Evolutionary conservation across 371 early-diverging fungal genomes (phyloP), one percentile per base, ranked within the genome.

Genomic region (Apophysomyces elegans): DNA sequence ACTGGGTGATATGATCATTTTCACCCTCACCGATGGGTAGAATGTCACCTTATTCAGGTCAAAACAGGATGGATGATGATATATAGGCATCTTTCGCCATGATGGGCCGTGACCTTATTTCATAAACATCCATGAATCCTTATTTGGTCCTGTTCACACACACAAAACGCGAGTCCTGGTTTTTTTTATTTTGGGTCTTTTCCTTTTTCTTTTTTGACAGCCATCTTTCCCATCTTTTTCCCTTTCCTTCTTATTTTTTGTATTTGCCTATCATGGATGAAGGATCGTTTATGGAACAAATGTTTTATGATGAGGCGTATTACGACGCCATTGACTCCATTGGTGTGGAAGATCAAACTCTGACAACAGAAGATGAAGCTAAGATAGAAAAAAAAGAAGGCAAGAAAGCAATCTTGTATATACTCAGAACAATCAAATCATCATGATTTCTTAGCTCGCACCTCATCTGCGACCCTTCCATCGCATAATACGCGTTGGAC

Each of bases 261-360:
- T 58, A 8, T 37, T 14, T 58, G 18, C 14, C 35, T 32, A 26
- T 26, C 45, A 86, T 86, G 85, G 90, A 90, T 68, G 83, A 79
- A 44, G 80, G 83, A 60, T 85, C 75, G 47, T 68, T 90, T 58
- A 91, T 91, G 66, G 86, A 86, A 56, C 84, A 84, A 65, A 90
- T 91, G 90, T 75, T 91, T 16, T 88, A 84, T 7, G 91, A 91
- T 56, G 90, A 91, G 64, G 81, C 80, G 56, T 86, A 78, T 62
- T 89, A 86, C 67, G 84, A 86, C 9, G 11, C 54, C 8, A 50
- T 50, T 50, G 21, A 50, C 16, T 26, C 54, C 4, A 26, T 50
- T 60, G 87, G 84, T 16, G 44, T 47, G 43, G 66, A 78, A 61
- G 69, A 69, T 35, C 47, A 75, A 65, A 38, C 65, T 9, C 57